Conservation (phyloP, 768 basidiomycete genomes). For the Auricularia sp. region DNA sequence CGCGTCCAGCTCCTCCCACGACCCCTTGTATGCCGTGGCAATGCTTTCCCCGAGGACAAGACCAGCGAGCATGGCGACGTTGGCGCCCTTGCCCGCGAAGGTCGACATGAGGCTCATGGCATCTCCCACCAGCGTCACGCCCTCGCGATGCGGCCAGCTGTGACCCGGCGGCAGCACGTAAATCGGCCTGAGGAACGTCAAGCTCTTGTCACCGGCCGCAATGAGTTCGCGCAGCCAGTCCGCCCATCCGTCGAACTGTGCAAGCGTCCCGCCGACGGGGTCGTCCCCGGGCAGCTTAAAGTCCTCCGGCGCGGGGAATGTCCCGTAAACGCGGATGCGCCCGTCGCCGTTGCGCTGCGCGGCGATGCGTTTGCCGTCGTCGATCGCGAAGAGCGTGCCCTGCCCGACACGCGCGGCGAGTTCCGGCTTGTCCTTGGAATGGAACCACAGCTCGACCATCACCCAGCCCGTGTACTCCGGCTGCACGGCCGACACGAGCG, state of each 20-base stretch:
- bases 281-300: background rate
- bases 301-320: background rate
- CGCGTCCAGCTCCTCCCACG: background rate
- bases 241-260: background rate
- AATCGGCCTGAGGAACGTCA: background rate
- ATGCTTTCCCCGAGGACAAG: slow-evolving; percentile 7
- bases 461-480: slow-evolving; percentile 25
- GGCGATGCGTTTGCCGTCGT: slow-evolving; percentile 17
- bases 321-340: slow-evolving; percentile 15
- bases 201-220: background rate
- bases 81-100: slow-evolving; percentile 28
- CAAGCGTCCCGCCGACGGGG: background rate
- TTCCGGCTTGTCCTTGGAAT: slow-evolving; percentile 14
- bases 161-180: slow-evolving; percentile 7
- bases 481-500: slow-evolving; percentile 19
- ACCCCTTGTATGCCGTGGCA: background rate
- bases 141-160: slow-evolving; percentile 4
- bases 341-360: slow-evolving; percentile 24
- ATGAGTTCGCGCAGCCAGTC: background rate
- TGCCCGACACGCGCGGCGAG: slow-evolving; percentile 18
- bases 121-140: slow-evolving; percentile 22
- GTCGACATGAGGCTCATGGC: slow-evolving; percentile 29
- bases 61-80: slow-evolving; percentile 25
- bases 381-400: slow-evolving; percentile 20
- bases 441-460: slow-evolving; percentile 12